Evolutionary conservation across 805 yeast species (phyloP).

Genomic region (Henningerozyma blattae): DNA sequence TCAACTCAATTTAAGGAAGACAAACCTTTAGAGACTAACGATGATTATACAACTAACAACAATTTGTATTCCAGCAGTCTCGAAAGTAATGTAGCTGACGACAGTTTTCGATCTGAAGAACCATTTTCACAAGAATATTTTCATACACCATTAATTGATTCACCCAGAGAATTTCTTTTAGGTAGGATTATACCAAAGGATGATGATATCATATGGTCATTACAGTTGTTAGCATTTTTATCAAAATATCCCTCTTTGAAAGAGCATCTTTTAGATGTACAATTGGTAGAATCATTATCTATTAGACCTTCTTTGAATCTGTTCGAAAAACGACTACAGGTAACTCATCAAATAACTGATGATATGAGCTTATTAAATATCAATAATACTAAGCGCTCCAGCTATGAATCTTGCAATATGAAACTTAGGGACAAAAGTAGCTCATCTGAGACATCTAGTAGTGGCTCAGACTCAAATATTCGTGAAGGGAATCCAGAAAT

Average conservation of each 20-base stretch:
- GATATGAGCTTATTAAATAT: too few species aligned
- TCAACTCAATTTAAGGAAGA: too few species aligned
- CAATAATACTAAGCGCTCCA: too few species aligned
- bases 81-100: not conserved
- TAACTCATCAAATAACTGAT: too few species aligned
- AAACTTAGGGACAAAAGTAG: too few species aligned
- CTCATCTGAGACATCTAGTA: too few species aligned
- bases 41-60: not conserved
- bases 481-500: too few species aligned
- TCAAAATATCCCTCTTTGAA: conserved; percentile 82
- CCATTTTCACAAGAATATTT: conserved; percentile 7
- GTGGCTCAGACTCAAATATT: too few species aligned
- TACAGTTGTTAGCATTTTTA: conserved; percentile 83
- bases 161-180: conserved; percentile 43
- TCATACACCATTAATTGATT: conserved; percentile 13
- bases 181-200: conserved; percentile 82
- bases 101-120: not conserved
- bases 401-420: too few species aligned
- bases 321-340: conserved; percentile 10
- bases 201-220: conserved; percentile 89
- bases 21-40: conserved; percentile 1
- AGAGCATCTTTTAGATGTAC: conserved; percentile 60
- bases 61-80: not conserved
- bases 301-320: conserved; percentile 26
- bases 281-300: conserved; percentile 61